Percentiles rank a stretch among this genome's conserved stretches.
Evolutionary conservation across 2,329 filamentous ascomycete genomes (phyloP).

Genomic region (Plectosphaerella sp.): DNA sequence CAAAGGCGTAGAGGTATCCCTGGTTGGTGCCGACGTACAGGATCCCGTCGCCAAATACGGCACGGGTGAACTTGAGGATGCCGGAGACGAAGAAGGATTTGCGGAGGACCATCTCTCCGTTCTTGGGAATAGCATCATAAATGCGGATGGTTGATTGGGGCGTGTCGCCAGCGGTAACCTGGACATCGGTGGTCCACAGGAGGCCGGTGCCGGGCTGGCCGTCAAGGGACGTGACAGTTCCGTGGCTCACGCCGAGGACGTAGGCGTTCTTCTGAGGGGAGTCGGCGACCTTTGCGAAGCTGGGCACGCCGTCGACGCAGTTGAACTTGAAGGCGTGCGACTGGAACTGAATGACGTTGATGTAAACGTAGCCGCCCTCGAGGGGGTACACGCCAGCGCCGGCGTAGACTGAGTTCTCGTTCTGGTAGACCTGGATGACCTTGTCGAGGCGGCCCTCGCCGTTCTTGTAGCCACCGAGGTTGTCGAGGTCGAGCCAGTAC

Average conservation of each 20-base stretch:
- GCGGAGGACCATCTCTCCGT: constrained; percentile 40
- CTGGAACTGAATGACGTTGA: constrained; percentile 47
- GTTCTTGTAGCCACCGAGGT: constrained; percentile 32
- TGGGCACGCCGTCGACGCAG: constrained; percentile 44
- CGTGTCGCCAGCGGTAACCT: constrained; percentile 15
- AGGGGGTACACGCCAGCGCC: constrained; percentile 41
- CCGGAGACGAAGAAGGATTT: constrained; percentile 45
- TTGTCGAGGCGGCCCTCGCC: constrained; percentile 29
- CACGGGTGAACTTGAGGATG: constrained; percentile 50
- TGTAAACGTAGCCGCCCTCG: constrained; percentile 43
- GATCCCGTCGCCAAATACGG: constrained; percentile 51
- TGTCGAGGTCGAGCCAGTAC: constrained; percentile 35
- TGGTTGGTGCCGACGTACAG: constrained; percentile 46
- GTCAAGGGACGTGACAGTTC: constrained; percentile 49
- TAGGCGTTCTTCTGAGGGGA: constrained; percentile 44
- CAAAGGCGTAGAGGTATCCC: constrained; percentile 50
- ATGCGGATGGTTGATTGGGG: constrained; percentile 41
- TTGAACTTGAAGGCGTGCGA: constrained; percentile 55
- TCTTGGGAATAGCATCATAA: constrained; percentile 45
- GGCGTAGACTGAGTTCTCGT: constrained; percentile 38
- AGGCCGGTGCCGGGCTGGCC: constrained; percentile 49
- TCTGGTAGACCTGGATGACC: constrained; percentile 37
- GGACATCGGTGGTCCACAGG: constrained; percentile 51
- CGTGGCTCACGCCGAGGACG: constrained; percentile 50
- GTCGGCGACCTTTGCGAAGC: constrained; percentile 48